Evolutionary conservation across 2,329 filamentous ascomycete species (phyloP), one percentile per base, ranked within the genome.

Genomic region (Xylaria sp.): DNA sequence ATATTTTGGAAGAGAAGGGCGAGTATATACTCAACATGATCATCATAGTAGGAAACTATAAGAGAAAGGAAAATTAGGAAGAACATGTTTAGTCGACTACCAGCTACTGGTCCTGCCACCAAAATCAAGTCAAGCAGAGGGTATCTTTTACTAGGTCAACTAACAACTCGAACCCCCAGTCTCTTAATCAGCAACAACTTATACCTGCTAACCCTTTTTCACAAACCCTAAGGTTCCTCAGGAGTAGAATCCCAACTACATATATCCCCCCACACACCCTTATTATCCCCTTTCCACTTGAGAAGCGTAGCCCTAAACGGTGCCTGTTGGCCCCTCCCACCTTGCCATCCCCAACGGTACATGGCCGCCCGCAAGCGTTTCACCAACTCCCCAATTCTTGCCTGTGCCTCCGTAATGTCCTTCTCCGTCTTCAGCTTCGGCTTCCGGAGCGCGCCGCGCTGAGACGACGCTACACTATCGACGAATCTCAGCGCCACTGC

Each of bases 171-270:
- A 27, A 27, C 24, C 24, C 4, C 24, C 24, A 27, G 24, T 27
- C 4, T 27, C 24, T 27, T 27, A 27, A 27, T 27, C 24, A 27
- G 24, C 24, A 27, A 27, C 24, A 27, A n/a, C n/a, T n/a, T 27
- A 27, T 2, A 27, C 39, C 39, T 14, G 11, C 11, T 36, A 36
- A 1, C 39, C 56, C 27, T 5, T 24, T 32, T 17, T 32, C 50
- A 53, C 14, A 3, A n/a, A 1, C 50, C 17, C 27, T 30, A 32
- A 12, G 12, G 17, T 48, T 53, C 36, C 11, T 54, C 55, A 9
- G 14, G 9, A 55, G n/a, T 30, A n/a, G 58, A 19, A 54, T 55
- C 67, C 64, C 67, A 69, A 34, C 67, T 69, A 19, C 59, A 61
- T n/a, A 69, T 69, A 57, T 63, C 59, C 34, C 47, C 32, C 68